Conservation (phyloP, 495 filamentous ascomycete genomes). For the Hyaloscypha bicolor region DNA sequence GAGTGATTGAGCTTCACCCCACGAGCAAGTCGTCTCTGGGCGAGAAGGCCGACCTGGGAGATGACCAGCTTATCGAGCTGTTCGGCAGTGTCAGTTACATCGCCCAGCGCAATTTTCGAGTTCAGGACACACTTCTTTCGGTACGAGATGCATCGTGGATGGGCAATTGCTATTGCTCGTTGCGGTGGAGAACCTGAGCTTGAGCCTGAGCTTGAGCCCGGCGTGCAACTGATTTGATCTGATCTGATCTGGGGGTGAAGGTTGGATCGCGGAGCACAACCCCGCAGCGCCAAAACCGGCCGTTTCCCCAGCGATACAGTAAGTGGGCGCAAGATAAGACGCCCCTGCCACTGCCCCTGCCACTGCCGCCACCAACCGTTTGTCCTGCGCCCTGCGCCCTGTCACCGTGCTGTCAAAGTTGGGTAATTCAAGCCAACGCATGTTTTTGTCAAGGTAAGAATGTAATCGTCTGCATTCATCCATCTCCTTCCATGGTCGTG, state of each 20-base stretch:
- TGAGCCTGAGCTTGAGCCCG: background rate
- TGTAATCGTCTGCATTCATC: no score
- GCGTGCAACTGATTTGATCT: no score
- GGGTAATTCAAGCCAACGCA: no score
- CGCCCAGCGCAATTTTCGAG: background rate
- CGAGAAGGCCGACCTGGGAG: conserved; percentile 85
- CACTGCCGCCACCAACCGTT: no score
- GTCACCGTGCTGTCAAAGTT: no score
- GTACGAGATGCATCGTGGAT: conserved; percentile 75
- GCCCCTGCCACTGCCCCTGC: no score
- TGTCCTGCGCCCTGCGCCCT: no score
- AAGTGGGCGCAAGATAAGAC: no score
- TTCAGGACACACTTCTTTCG: conserved; percentile 70
- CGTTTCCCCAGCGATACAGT: background rate
- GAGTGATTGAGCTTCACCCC: conserved; percentile 89
- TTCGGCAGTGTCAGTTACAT: background rate
- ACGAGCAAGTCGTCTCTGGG: conserved; percentile 85
- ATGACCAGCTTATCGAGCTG: conserved; percentile 97
- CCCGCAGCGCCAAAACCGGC: background rate
- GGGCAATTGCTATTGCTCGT: background rate
- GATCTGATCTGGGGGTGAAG: background rate
- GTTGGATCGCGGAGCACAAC: background rate
- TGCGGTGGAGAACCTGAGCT: background rate
- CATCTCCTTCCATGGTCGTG: no score
- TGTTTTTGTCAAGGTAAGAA: no score